Percentiles rank a stretch among this genome's conserved stretches.
phyloP scores from a whole-genome alignment of 2,329 filamentous ascomycete species.

The Sphaerostilbella broomeana region DNA sequence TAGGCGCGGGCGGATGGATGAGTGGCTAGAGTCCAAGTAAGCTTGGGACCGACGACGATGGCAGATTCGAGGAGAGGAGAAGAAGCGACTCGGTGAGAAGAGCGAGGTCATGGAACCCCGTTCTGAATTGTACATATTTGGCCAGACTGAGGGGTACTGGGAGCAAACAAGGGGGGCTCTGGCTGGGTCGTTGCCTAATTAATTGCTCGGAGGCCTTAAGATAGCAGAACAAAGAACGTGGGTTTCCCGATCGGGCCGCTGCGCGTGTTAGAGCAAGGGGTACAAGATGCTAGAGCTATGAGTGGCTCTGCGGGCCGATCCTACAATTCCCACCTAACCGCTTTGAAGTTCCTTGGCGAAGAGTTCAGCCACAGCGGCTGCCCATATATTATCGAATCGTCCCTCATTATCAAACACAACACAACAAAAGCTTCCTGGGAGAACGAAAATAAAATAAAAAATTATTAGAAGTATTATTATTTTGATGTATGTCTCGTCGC shows the following conservation, averaged over 20 bases:
- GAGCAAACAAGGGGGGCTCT: conserved; percentile 7
- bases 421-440: too few relatives aligned
- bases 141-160: conserved; percentile 33
- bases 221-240: conserved; percentile 14
- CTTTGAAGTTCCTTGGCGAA: too few relatives aligned
- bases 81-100: conserved; percentile 37
- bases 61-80: conserved; percentile 31
- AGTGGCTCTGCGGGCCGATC: neutral
- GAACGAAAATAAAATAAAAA: too few relatives aligned
- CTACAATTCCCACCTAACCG: too few relatives aligned
- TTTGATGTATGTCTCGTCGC: too few relatives aligned
- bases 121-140: conserved; percentile 33
- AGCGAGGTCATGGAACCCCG: conserved; percentile 28
- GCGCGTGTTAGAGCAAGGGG: conserved; percentile 8
- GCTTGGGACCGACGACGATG: conserved; percentile 22
- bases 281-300: conserved; percentile 1
- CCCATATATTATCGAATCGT: too few relatives aligned
- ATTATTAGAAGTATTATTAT: too few relatives aligned
- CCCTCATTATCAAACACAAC: too few relatives aligned
- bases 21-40: conserved; percentile 10
- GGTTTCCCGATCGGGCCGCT: conserved; percentile 16
- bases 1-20: conserved; percentile 11
- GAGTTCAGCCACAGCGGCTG: too few relatives aligned
- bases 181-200: conserved; percentile 12
- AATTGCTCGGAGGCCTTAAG: conserved; percentile 8